Base-by-base conservation (phyloP, 2,329 filamentous ascomycete genomes). In the Aureobasidium zeae region DNA sequence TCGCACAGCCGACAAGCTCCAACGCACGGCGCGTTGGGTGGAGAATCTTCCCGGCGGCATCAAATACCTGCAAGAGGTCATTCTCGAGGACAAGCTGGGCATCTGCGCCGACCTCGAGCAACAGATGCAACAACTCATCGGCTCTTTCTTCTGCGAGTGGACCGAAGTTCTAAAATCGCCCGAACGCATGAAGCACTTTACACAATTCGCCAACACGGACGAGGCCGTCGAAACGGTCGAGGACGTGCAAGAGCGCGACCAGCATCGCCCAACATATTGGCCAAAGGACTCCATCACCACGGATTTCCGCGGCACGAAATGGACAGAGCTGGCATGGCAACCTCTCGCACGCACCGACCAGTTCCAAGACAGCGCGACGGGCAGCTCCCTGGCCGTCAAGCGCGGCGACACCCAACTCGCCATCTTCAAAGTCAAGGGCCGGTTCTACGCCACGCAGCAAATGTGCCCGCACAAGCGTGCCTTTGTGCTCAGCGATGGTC, bases 391-490 rank as follows among this genome's bases (percentile, higher is more conserved):
- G 4, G 81, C 80, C 22, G 70, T 94, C 63, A 91, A 93, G 69
- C 76, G 85, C 31, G 85, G 87, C 31, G 86, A 94, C 61, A 94
- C 86, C 0, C 87, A 94, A 62, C 73, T 94, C 2, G 86, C 87
- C 6, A 69, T 94, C 42, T 94, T 88, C 76, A 83, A 86, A 55
- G 74, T 94, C 49, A 76, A 77, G 43, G 86, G 86, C 15, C 75
- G 74, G 43, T 93, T 81, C 70, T 89, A 89, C 62, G 83, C 84
- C 47, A 83, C 83, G 11, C 87, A 94, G 66, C 86, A 94, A 59
- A 94, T 94, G 87, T 94, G 87, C 60, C 87, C 87, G 8, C 86
- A 94, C 67, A 91, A 89, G 65, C 81, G 86, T 9, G 81, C 86
- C 1, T 94, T 94, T 56, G 81, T 88, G n/a, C 76, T 94, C 19